These are phyloP conservation scores for Suillus spraguei DNA, from an alignment of 768 basidiomycete species.

Conservation along the genomic window DNA sequence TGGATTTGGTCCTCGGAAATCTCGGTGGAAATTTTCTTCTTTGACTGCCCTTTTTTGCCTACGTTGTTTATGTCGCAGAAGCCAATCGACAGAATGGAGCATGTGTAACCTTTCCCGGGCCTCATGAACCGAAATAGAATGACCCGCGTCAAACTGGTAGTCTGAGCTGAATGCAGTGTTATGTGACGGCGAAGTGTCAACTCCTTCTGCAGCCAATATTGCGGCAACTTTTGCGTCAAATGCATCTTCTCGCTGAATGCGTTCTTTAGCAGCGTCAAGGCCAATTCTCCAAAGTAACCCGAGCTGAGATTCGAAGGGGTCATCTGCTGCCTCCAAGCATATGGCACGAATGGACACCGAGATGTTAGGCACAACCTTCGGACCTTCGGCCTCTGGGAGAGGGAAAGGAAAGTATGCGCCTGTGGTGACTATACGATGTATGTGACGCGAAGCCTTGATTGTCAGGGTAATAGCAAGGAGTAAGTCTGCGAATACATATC, in stretches of 20 bases:
- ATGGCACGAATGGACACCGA: slow-evolving; percentile 59
- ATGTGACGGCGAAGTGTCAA: slow-evolving; percentile 39
- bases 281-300: slow-evolving; percentile 77
- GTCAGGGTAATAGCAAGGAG: slow-evolving; percentile 70
- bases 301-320: slow-evolving; percentile 78
- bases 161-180: slow-evolving; percentile 41
- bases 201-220: slow-evolving; percentile 48
- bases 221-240: slow-evolving; percentile 79
- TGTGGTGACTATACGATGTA: slow-evolving; percentile 54
- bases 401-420: slow-evolving; percentile 57
- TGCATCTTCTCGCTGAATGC: slow-evolving; percentile 77
- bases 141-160: slow-evolving; percentile 64
- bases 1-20: slow-evolving; percentile 42
- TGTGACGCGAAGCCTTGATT: slow-evolving; percentile 74
- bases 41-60: slow-evolving; percentile 48
- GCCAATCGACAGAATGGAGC: slow-evolving; percentile 78
- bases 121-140: slow-evolving; percentile 70
- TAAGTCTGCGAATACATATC: slow-evolving; percentile 75
- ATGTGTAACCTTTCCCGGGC: slow-evolving; percentile 69
- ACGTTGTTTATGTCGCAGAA: slow-evolving; percentile 51
- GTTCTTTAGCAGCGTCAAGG: slow-evolving; percentile 64
- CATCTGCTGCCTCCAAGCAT: slow-evolving; percentile 80
- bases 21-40: slow-evolving; percentile 49
- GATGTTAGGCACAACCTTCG: slow-evolving; percentile 72
- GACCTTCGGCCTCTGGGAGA: slow-evolving; percentile 68